A percentile compares a stretch with the other conserved stretches of the same genome.
Evolutionary conservation across 805 yeast genomes (phyloP).

Genomic region (Kazachstania bromeliacearum): DNA sequence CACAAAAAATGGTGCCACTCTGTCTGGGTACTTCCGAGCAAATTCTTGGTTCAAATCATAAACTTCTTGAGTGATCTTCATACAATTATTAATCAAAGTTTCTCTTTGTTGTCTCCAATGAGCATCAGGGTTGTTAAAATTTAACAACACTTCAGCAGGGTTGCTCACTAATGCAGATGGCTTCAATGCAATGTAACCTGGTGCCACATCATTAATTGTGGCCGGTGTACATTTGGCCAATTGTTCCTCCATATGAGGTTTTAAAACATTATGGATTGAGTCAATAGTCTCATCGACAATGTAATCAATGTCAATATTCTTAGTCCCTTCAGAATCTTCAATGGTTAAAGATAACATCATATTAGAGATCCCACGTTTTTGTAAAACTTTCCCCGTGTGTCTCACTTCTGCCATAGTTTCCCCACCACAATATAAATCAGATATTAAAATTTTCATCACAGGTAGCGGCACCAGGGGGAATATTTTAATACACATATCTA

Average conservation of each 20-base stretch:
- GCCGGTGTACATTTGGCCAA: constrained; percentile 30
- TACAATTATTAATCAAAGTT: constrained; percentile 55
- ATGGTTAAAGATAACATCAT: constrained; percentile 94
- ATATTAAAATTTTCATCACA: constrained; percentile 61
- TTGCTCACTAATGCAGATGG: constrained; percentile 81
- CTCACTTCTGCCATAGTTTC: constrained; percentile 62
- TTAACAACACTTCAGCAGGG: constrained; percentile 62
- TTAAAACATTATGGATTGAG: constrained; percentile 58
- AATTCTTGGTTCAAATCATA: constrained; percentile 43
- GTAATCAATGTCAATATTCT: constrained; percentile 45
- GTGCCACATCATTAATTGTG: constrained; percentile 61
- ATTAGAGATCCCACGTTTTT: constrained; percentile 71
- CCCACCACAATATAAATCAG: constrained; percentile 86
- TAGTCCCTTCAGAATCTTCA: constrained; percentile 81
- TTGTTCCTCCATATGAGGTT: constrained; percentile 60
- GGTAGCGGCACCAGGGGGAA: constrained; percentile 72
- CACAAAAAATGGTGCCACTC: constrained; percentile 63
- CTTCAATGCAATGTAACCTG: constrained; percentile 87
- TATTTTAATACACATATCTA: constrained; percentile 49
- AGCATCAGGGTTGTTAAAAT: constrained; percentile 41
- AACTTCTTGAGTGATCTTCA: constrained; percentile 49
- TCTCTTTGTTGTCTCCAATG: constrained; percentile 46
- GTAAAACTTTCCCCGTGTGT: constrained; percentile 57
- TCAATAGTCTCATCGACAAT: constrained; percentile 56
- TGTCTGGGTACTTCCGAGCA: constrained; percentile 45